These are phyloP conservation scores for Neurospora tetraspora DNA, from an alignment of 495 filamentous ascomycete genomes.

Conservation along the genomic window DNA sequence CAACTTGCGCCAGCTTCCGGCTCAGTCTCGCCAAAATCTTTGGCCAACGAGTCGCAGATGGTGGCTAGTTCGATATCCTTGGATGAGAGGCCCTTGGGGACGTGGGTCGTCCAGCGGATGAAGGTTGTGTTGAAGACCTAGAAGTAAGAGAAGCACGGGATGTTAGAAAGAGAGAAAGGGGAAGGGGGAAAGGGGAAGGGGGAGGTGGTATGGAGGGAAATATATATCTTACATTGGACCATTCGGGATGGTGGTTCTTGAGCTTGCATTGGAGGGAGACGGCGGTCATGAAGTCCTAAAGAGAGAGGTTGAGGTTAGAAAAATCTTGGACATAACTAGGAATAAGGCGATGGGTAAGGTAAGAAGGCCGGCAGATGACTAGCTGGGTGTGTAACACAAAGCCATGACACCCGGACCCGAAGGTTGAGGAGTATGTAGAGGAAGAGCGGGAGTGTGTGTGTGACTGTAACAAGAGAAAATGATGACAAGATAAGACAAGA, in stretches of 20 bases:
- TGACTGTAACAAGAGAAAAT: too few relatives aligned
- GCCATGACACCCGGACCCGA: too few relatives aligned
- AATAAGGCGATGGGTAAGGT: too few relatives aligned
- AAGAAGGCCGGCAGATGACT: too few relatives aligned
- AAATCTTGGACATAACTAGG: too few relatives aligned
- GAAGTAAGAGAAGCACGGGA: not conserved
- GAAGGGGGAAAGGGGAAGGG: not conserved
- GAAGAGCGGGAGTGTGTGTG: too few relatives aligned
- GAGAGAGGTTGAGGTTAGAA: too few relatives aligned
- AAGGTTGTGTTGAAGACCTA: constrained; percentile 52
- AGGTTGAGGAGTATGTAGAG: too few relatives aligned
- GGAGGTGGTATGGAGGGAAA: too few relatives aligned
- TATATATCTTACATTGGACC: constrained; percentile 45
- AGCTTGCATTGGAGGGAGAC: constrained; percentile 46
- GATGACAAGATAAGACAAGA: too few relatives aligned
- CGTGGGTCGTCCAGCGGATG: constrained; percentile 69
- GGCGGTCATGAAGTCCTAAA: constrained; percentile 53
- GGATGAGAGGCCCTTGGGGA: constrained; percentile 55
- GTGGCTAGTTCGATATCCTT: constrained; percentile 58
- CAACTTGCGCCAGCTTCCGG: not conserved
- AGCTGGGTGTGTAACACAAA: too few relatives aligned
- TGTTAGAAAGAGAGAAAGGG: not conserved
- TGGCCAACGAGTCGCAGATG: constrained; percentile 53
- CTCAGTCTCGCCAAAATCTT: constrained; percentile 38
- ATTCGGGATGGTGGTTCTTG: constrained; percentile 53